Base-by-base conservation (phyloP, 805 yeast species). In the Metschnikowia koreensis region DNA sequence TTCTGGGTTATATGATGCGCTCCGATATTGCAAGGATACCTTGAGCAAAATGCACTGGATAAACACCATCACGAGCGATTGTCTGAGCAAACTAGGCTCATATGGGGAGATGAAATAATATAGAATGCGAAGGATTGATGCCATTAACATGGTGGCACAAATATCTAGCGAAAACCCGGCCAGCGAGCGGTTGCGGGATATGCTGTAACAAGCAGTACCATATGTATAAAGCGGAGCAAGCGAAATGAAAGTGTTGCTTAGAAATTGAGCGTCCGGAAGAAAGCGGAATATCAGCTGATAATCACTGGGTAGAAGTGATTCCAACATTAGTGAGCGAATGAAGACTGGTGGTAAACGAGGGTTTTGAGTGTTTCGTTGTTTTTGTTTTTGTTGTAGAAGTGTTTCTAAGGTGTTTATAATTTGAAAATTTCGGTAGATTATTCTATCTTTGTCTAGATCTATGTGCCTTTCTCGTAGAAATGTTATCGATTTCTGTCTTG, bases 81-180 rank as follows among this genome's bases (percentile, higher is more conserved):
- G 97, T 54, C 93, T 71, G 41, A 91, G 72, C 40, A 91, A 68
- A 2, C 96, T 81, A n/a, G 80, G 67, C 65, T 91, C 97, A 64
- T 85, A 91, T 0, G 96, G 96, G 43, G 84, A 80, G 46, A 89
- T 84, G 55, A 86, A 66, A 71, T 86, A 92, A 71, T 89, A 91
- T 50, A 83, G 81, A 28, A 91, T 84, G 57, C 96, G 75, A 43
- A 90, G 69, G 6, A 83, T 80, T 40, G 90, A 80, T 0, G 96
- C 85, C 56, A 89, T 75, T 55, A 91, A 66, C 96, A 92, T 90
- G 7, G 96, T 89, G 7, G 90, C 92, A 69, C 97, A 92, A 10
- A 92, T 88, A 68, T 92, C 97, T n/a, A 90, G 74, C 6, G 96
- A 87, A 63, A 91, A 90, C 22, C 97, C 97, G 22, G 81, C 74